Percentiles rank a stretch among this genome's conserved stretches.
phyloP scores from a whole-genome alignment of 2,329 filamentous ascomycete species.

The Aureobasidium musti region DNA sequence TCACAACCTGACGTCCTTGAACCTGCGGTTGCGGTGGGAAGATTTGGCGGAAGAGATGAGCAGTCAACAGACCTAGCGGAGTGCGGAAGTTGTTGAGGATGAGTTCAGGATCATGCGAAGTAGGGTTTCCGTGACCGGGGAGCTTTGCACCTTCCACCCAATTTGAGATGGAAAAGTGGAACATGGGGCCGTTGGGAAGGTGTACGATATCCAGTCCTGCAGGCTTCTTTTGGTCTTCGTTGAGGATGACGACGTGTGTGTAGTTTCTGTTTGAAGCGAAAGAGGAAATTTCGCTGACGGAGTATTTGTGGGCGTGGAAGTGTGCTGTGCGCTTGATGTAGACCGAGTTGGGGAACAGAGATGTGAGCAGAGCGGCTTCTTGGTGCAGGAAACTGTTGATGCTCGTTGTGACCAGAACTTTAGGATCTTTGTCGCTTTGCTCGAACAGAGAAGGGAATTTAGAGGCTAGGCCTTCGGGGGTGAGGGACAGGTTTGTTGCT shows the following conservation, averaged over 20 bases:
- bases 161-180: conserved; percentile 87
- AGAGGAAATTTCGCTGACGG: conserved; percentile 81
- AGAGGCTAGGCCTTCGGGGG: conserved; percentile 61
- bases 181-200: conserved; percentile 81
- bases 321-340: conserved; percentile 87
- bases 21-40: conserved; percentile 83
- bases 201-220: conserved; percentile 81
- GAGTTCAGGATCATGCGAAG: conserved; percentile 86
- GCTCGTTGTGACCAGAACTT: conserved; percentile 88
- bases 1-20: conserved; percentile 83
- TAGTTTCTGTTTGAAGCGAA: conserved; percentile 82
- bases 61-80: conserved; percentile 82
- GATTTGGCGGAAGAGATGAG: conserved; percentile 76
- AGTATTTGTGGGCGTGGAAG: conserved; percentile 86
- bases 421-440: conserved; percentile 62
- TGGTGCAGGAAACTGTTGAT: conserved; percentile 86
- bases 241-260: conserved; percentile 79
- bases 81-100: conserved; percentile 95
- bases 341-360: conserved; percentile 74
- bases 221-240: conserved; percentile 85
- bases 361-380: conserved; percentile 75
- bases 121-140: conserved; percentile 86
- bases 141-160: conserved; percentile 88
- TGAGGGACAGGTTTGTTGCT: conserved; percentile 61
- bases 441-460: conserved; percentile 64